Conservation (phyloP, 805 yeast species). For the Cyberlindnera xylosilytica region DNA sequence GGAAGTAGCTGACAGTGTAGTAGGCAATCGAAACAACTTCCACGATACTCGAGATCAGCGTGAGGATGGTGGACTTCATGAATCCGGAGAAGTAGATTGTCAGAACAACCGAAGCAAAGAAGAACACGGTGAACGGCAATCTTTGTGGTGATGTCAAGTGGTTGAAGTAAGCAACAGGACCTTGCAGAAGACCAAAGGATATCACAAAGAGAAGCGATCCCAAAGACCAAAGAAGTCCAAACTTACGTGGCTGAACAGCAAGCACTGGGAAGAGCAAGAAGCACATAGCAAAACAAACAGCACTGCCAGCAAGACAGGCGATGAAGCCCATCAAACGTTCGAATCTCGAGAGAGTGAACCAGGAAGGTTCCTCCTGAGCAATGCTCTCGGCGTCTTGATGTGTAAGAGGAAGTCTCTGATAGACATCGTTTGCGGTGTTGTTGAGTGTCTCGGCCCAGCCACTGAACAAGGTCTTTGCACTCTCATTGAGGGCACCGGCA, state of each 20-base stretch:
- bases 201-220: constrained; percentile 85
- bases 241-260: constrained; percentile 86
- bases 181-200: constrained; percentile 89
- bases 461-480: constrained; percentile 35
- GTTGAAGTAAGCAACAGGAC: constrained; percentile 74
- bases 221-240: constrained; percentile 86
- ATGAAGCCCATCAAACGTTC: constrained; percentile 79
- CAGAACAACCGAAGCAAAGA: constrained; percentile 72
- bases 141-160: constrained; percentile 77
- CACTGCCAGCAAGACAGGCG: constrained; percentile 70
- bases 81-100: constrained; percentile 79
- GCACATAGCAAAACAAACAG: constrained; percentile 79
- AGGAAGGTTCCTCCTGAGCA: constrained; percentile 60
- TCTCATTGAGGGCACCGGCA: constrained; percentile 28
- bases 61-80: constrained; percentile 64
- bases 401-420: constrained; percentile 62
- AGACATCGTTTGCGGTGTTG: constrained; percentile 50
- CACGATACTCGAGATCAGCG: constrained; percentile 68
- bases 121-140: constrained; percentile 74
- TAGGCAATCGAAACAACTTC: constrained; percentile 87
- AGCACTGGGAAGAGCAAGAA: constrained; percentile 84
- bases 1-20: constrained; percentile 90
- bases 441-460: constrained; percentile 38
- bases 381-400: constrained; percentile 44
- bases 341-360: constrained; percentile 73